Conservation (phyloP, 257 asterid genomes). For the Ilex aquifolium region DNA sequence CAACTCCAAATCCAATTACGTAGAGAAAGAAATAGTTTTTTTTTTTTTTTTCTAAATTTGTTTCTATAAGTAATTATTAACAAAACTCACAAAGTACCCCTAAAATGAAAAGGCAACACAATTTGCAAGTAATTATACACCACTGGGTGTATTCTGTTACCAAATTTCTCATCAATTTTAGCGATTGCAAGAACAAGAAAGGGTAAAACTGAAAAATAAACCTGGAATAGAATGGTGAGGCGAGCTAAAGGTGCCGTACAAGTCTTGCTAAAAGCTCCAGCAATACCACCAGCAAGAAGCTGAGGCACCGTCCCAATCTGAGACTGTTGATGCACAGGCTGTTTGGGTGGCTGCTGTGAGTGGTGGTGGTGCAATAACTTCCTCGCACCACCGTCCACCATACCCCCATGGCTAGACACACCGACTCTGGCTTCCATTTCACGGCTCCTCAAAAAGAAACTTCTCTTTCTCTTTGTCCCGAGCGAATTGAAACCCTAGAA, state of each 20-base stretch:
- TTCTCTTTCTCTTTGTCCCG: no score
- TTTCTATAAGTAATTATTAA: no score
- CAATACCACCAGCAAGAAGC: constrained; percentile 92
- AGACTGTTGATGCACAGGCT: constrained; percentile 27
- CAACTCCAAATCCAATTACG: no score
- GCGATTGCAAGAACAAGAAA: background rate
- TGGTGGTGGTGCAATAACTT: constrained; percentile 39
- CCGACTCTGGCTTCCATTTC: constrained; percentile 85
- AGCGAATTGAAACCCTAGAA: no score
- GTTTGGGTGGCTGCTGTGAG: constrained; percentile 28
- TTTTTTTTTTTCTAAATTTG: no score
- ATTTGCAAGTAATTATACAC: no score
- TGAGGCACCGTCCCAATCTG: constrained; percentile 85
- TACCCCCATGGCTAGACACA: constrained; percentile 33
- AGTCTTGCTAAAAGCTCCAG: constrained; percentile 95
- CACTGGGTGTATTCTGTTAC: no score
- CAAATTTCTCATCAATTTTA: no score
- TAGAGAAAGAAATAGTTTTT: no score
- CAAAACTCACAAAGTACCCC: no score
- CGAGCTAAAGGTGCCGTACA: constrained; percentile 96
- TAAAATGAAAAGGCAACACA: no score
- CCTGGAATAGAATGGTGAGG: constrained; percentile 94
- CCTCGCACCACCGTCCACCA: constrained; percentile 73
- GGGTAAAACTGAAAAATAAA: constrained; percentile 3
- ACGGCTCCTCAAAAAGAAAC: no score